Evolutionary conservation across 2,329 filamentous ascomycete species (phyloP).

Genomic region (Podosphaera xanthii): DNA sequence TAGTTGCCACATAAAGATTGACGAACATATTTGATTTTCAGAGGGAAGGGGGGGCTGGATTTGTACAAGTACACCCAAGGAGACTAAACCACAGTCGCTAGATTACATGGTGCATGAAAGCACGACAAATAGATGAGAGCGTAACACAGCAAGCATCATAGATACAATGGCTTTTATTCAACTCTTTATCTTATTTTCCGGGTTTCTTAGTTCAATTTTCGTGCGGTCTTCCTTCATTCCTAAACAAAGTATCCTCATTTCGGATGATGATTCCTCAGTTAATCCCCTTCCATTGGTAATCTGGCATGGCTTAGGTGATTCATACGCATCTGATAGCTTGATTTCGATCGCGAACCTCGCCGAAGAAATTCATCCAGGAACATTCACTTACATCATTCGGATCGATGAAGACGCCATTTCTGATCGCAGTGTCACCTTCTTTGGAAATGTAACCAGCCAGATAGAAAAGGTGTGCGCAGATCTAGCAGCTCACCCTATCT

Average conservation of each 20-base stretch:
- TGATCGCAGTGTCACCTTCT: slow-evolving; percentile 70
- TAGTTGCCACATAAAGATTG: no score
- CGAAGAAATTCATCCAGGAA: slow-evolving; percentile 53
- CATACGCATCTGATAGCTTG: slow-evolving; percentile 55
- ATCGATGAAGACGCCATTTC: slow-evolving; percentile 35
- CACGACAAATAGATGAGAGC: no score
- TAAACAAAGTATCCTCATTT: slow-evolving; percentile 1
- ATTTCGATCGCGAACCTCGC: slow-evolving; percentile 47
- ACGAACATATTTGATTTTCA: no score
- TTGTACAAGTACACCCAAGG: no score
- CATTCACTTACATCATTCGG: slow-evolving; percentile 59
- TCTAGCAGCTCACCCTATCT: slow-evolving; percentile 51
- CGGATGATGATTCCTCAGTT: slow-evolving; percentile 19
- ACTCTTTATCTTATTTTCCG: slow-evolving; percentile 1
- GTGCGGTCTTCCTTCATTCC: background rate
- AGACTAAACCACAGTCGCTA: no score
- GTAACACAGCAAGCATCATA: background rate
- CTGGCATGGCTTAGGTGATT: slow-evolving; percentile 71
- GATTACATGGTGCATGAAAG: no score
- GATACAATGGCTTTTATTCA: slow-evolving; percentile 2
- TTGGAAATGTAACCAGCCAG: slow-evolving; percentile 71
- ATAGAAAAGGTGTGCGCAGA: slow-evolving; percentile 55
- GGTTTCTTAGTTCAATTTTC: background rate
- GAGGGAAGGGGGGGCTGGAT: no score
- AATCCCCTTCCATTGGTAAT: slow-evolving; percentile 74